Evolutionary conservation across 1,284 basidiomycete genomes (phyloP), one percentile per base, ranked within the genome.

Genomic region (Cerioporus squamosus): DNA sequence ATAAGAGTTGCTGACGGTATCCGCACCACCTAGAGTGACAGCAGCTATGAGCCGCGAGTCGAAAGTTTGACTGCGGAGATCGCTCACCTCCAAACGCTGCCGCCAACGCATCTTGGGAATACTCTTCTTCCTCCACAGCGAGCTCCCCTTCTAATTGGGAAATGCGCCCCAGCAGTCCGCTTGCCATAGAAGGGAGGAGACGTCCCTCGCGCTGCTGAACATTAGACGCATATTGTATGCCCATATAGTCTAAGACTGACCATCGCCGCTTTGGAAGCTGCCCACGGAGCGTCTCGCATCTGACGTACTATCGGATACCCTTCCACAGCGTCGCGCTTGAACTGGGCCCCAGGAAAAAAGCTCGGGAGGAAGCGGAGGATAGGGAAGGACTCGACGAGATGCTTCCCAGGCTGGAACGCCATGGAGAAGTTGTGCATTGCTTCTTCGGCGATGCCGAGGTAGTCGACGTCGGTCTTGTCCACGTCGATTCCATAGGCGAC

Each of bases 401-500:
- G 56, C 44, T 58, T 59, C 2, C 60, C 60, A 1, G 60, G 56
- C 0, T 51, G 26, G 33, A 59, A 60, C 18, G 44, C 36, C 18
- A n/a, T 26, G 14, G 51, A 45, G 52, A 62, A 62, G 8, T 24
- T 51, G 26, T 39, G 44, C 48, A 60, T 51, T 14, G 53, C 51
- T n/a, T 51, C 46, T 17, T 53, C 55, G 0, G 57, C 61, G 4
- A 62, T 52, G 2, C 23, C 44, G 15, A 60, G 47, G 22, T 59
- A 62, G 40, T 54, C 54, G 4, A 56, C 15, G 1, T 39, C 59
- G 18, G 47, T 38, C 9, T 55, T 47, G 5, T n/a, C n/a, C n/a
- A 68, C 65, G 38, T 69, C 60, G 51, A 75, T 68, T 9, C 75
- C 75, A 54, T 76, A 69, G 4, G 70, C 55, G 24, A 76, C 63